phyloP scores from a whole-genome alignment of 148 eudicot species.

The Agrostemma githago region DNA sequence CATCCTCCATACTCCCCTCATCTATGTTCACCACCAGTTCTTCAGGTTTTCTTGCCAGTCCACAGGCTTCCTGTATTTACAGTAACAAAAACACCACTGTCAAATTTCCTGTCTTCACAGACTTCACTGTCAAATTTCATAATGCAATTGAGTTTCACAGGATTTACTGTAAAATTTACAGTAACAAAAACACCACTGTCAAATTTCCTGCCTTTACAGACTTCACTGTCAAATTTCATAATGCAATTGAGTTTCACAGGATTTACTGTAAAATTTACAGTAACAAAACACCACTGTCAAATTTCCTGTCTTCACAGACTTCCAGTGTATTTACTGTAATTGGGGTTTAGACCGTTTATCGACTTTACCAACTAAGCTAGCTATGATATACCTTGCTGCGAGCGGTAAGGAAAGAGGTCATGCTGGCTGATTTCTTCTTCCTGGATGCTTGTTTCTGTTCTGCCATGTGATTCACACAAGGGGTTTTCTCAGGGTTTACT shows the following conservation, averaged over 20 bases:
- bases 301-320: background rate
- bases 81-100: background rate
- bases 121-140: too few species aligned
- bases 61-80: constrained; percentile 36
- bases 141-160: too few species aligned
- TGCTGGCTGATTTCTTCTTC: constrained; percentile 28
- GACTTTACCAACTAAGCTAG: background rate
- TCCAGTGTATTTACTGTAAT: too few species aligned
- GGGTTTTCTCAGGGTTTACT: constrained; percentile 21
- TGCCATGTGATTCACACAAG: constrained; percentile 12
- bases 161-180: background rate
- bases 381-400: constrained; percentile 41
- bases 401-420: constrained; percentile 44
- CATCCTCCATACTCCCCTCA: constrained; percentile 29
- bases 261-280: background rate
- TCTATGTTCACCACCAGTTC: constrained; percentile 39
- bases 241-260: too few species aligned
- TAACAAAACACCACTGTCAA: background rate
- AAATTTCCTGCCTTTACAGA: background rate
- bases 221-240: too few species aligned
- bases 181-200: background rate
- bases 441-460: constrained; percentile 21
- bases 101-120: background rate
- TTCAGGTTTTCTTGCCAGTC: constrained; percentile 30
- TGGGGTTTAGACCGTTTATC: background rate